Evolutionary conservation across 176 grass and related monocot species (phyloP), one percentile per base, ranked within the genome.

Genomic region (Aegilops sharonensis): DNA sequence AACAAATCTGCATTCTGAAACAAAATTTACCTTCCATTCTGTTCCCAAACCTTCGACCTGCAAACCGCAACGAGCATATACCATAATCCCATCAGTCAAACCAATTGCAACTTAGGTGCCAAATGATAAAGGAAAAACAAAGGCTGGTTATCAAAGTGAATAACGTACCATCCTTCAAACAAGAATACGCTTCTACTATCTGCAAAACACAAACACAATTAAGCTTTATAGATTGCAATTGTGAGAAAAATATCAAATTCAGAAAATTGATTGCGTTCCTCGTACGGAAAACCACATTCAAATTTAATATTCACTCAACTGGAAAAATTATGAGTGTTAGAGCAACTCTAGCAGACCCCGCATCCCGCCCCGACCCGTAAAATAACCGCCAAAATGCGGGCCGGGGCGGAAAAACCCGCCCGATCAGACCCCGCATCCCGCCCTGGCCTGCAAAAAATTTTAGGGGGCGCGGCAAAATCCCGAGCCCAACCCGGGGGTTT

Each of bases 121-220:
- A 32, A 35, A 1, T 64, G 4, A 4, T 67, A 68, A n/a, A 8
- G 9, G 40, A 4, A 81, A 81, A 1, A 6, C 4, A 18, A 8
- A 11, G 24, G 40, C 3, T n/a, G 6, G 34, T 6, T 47, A 77
- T 70, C 1, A 70, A 32, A 40, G 68, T 52, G 64, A 78, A 10
- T 5, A 10, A 3, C 88, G 64, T 94, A 97, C 92, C 82, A 87
- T 90, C 82, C 85, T 94, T 88, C 47, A 97, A 75, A 82, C 86
- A 97, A 84, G 95, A 97, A 88, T 94, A 97, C 68, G 95, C 95
- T 88, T 97, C 92, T 20, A 91, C 77, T 77, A 97, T 86, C 95
- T 97, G 87, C 87, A 88, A 40, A 71, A 45, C 11, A 57, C 2
- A 86, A 81, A 71, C 17, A 56, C 57, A 52, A 2, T 48, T 52